Evolutionary conservation across 106 monocot genomes (phyloP), one percentile per base, ranked within the genome.

Genomic region (Gastrodia elata): DNA sequence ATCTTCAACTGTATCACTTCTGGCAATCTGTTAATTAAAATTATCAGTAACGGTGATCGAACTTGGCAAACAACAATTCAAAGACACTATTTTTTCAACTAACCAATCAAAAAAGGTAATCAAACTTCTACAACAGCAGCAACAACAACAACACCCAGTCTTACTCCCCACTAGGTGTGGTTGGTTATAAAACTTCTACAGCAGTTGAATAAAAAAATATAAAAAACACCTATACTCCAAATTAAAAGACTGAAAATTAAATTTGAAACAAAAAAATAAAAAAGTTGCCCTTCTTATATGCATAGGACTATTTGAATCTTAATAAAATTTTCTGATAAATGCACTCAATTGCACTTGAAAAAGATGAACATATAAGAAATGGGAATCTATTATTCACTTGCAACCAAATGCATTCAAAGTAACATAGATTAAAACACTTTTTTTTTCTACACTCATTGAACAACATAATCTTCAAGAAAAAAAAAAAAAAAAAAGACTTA

Each of bases 1-100:
- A 59, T 91, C 80, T 71, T 86, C 84, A 26, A 81, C 86, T 68
- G 81, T 41, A 46, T 86, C 83, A 22, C 78, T 76, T 79, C 88
- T 79, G 9, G 79, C 77, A 78, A 94, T 91, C 94, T 94, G 82
- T 75, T 38, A 38, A 39, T 65, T 39, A 34, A 9, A 67, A 37
- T 36, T 38, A 67, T 67, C 65, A 67, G 37, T 35, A 18, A 18
- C 65, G 35, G 18, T 20, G 18, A 36, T 18, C 3, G 30, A 36
- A 18, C 37, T 13, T 67, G 20, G 18, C 20, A 67, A 67, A 1
- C 16, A 33, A 37, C 20, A 67, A 36, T 52, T 52, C n/a, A 15
- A 48, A 48, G 11, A 35, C 5, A 7, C 5, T n/a, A n/a, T 57
- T 57, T n/a, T 6, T 16, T 57, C 6, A 57, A 20, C 18, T 9